These are phyloP conservation scores for Nepenthes gracilis DNA, from an alignment of 148 eudicot species.

Conservation along the genomic window DNA sequence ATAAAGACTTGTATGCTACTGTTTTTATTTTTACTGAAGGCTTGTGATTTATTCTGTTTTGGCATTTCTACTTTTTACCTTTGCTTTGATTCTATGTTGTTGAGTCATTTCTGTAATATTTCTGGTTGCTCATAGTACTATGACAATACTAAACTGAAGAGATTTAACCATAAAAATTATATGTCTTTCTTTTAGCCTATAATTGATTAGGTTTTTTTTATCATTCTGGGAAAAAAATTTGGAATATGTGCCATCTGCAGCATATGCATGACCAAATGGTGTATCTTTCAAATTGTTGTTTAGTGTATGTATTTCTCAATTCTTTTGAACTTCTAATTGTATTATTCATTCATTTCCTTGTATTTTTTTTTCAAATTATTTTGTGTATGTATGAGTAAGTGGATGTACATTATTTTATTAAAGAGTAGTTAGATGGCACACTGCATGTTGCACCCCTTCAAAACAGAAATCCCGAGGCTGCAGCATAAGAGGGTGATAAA, in stretches of 20 bases:
- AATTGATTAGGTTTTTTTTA: constrained; percentile 5
- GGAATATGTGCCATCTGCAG: constrained; percentile 97
- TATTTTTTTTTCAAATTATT: not conserved
- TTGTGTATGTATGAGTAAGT: constrained; percentile 28
- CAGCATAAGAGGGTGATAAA: constrained; percentile 55
- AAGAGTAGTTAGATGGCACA: constrained; percentile 51
- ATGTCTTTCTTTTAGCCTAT: not conserved
- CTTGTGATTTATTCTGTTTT: too few species aligned
- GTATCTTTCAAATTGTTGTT: too few species aligned
- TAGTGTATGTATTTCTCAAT: not conserved
- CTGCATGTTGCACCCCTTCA: constrained; percentile 91
- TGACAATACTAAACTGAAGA: not conserved
- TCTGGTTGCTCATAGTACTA: too few species aligned
- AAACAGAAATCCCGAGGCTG: constrained; percentile 67
- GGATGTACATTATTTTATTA: constrained; percentile 65
- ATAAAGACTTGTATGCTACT: constrained; percentile 68
- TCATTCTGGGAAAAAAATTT: constrained; percentile 75
- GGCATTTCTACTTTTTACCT: too few species aligned
- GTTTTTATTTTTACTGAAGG: too few species aligned
- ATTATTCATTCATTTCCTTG: too few species aligned
- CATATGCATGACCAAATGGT: constrained; percentile 99
- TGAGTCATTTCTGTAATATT: too few species aligned
- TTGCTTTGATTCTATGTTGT: too few species aligned
- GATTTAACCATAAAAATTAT: not conserved
- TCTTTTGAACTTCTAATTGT: not conserved